Evolutionary conservation across 352 stramenopile species (phyloP).

Genomic region (Phytophthora colocasiae): DNA sequence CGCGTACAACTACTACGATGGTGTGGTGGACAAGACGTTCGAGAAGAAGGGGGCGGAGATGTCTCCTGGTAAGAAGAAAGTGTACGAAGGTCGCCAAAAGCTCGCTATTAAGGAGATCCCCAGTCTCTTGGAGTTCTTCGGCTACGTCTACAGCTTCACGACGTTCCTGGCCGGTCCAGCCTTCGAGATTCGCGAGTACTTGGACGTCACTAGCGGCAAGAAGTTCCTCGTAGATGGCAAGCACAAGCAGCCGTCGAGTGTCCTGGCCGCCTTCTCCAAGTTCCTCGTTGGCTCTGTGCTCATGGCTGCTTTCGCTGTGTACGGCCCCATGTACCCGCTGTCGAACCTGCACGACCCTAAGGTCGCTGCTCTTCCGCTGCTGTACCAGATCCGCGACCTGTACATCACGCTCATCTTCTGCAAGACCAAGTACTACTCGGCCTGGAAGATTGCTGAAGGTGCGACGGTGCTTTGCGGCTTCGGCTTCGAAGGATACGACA

Average conservation of each 20-base stretch:
- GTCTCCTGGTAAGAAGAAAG: conserved; percentile 29
- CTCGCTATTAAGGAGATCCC: conserved; percentile 87
- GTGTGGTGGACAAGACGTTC: conserved; percentile 70
- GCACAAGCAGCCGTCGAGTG: conserved; percentile 60
- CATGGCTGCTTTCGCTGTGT: conserved; percentile 64
- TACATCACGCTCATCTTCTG: conserved; percentile 93
- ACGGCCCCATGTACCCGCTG: conserved; percentile 59
- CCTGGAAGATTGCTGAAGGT: conserved; percentile 93
- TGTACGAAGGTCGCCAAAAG: conserved; percentile 52
- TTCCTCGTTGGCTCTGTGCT: conserved; percentile 72
- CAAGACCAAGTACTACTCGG: conserved; percentile 97
- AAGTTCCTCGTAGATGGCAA: conserved; percentile 67
- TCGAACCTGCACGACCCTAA: conserved; percentile 56
- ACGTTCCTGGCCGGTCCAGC: conserved; percentile 95
- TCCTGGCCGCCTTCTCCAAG: conserved; percentile 79
- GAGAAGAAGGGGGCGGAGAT: conserved; percentile 37
- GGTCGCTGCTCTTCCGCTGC: conserved; percentile 56
- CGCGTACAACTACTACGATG: conserved; percentile 98
- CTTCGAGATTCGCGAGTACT: conserved; percentile 96
- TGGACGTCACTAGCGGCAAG: conserved; percentile 69
- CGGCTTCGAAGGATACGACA: conserved; percentile 95
- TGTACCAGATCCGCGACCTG: conserved; percentile 75
- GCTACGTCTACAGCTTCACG: conserved; percentile 97
- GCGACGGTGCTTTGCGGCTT: conserved; percentile 84
- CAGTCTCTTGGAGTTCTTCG: conserved; percentile 94